phyloP scores from a whole-genome alignment of 768 basidiomycete genomes.

The Lactifluus subvellereus region DNA sequence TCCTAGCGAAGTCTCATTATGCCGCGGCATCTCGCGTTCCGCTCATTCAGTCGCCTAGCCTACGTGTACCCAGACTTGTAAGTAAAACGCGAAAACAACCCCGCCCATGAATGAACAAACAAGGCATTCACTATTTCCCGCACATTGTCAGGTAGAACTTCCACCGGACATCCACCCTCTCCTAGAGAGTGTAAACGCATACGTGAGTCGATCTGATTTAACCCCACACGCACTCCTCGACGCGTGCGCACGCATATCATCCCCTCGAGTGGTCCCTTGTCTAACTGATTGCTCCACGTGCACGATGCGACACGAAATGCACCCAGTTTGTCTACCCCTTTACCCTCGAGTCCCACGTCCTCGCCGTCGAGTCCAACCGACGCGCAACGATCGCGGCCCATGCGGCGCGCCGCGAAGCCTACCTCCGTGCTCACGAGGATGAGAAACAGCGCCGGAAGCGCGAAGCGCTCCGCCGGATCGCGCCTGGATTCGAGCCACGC shows the following conservation, averaged over 20 bases:
- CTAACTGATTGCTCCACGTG: not conserved
- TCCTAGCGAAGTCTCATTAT: conserved; percentile 56
- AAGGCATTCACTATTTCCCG: not conserved
- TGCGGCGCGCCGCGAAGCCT: conserved; percentile 60
- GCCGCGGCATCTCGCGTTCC: conserved; percentile 70
- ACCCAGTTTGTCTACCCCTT: conserved; percentile 92
- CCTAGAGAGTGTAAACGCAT: conserved; percentile 83
- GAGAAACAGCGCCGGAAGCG: conserved; percentile 60
- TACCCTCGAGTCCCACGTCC: conserved; percentile 81
- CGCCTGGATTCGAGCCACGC: conserved; percentile 67
- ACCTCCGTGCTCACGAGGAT: conserved; percentile 66
- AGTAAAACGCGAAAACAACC: conserved; percentile 18
- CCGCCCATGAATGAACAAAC: not conserved
- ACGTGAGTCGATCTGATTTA: conserved; percentile 45
- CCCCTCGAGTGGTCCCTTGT: not conserved
- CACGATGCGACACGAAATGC: not conserved
- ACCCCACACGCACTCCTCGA: not conserved
- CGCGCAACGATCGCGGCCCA: conserved; percentile 60
- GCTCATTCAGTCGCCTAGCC: conserved; percentile 86
- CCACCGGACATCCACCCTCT: conserved; percentile 93
- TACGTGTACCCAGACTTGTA: conserved; percentile 80
- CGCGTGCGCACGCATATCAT: not conserved
- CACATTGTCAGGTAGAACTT: conserved; percentile 57
- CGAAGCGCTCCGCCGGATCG: conserved; percentile 69
- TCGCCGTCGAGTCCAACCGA: conserved; percentile 70